Evolutionary conservation across 768 basidiomycete species (phyloP), one percentile per base, ranked within the genome.

Genomic region (Boletus insuetus): DNA sequence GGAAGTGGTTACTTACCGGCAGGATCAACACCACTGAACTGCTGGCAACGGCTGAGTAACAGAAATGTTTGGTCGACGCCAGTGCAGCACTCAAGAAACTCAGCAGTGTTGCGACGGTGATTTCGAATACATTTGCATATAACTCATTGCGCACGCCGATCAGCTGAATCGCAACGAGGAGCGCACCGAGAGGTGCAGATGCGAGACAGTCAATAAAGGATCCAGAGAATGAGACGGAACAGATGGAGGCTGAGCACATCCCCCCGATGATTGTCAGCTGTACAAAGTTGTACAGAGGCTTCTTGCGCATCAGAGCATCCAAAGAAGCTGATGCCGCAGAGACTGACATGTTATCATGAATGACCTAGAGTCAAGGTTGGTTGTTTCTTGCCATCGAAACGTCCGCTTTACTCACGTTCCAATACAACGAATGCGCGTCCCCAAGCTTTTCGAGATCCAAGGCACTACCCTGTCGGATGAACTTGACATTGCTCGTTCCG

Each of bases 71-170:
- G 1, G 86, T 82, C 14, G 82, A 77, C 0, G 88, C 85, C 41
- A 94, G 73, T 3, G 84, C 89, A 29, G 88, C 90, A 9, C 90
- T 78, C 41, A 91, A 53, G 71, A 94, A 94, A 51, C 89, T 89
- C 69, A 89, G 79, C 24, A 93, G 73, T 3, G 85, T 87, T 5
- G 92, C 86, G 47, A 92, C 80, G 13, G 87, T 89, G 56, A 94
- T 91, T 62, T 91, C 90, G 54, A 90, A 93, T 31, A 94, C 82
- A 53, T 89, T 89, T 7, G 81, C 82, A 63, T 91, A 91, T 16
- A 94, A 70, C 65, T 92, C 88, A 62, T 91, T 89, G 56, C 84
- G 79, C 8, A 82, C 81, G 14, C 86, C 84, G 43, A 90, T 67
- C 44, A 86, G 76, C 65, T 94, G 92, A 14, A 92, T 79, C 41